Percentiles rank a stretch among this genome's conserved stretches.
phyloP scores from a whole-genome alignment of 306 rosid genomes.

The Cicer yamashitae region DNA sequence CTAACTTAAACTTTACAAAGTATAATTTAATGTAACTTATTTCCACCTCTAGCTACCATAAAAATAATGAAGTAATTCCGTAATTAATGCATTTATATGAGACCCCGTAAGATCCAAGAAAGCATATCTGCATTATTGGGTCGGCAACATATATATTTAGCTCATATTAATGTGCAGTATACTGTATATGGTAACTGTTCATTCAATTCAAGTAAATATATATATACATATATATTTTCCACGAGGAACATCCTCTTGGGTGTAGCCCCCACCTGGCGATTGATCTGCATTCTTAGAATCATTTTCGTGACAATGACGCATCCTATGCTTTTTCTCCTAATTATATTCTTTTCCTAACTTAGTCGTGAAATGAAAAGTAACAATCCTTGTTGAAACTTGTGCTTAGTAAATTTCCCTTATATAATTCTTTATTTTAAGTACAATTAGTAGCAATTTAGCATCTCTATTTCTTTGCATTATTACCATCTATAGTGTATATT shows the following conservation, averaged over 20 bases:
- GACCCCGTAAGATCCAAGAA: not conserved
- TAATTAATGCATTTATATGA: conserved; percentile 9
- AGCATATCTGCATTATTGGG: conserved; percentile 23
- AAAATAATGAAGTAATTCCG: too few species aligned
- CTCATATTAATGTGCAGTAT: too few species aligned
- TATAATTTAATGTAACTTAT: too few species aligned
- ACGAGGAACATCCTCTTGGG: conserved; percentile 36
- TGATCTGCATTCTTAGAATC: conserved; percentile 38
- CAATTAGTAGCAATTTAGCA: not conserved
- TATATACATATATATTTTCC: not conserved
- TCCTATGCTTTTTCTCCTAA: conserved; percentile 30
- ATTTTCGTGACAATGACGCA: conserved; percentile 54
- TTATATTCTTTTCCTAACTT: conserved; percentile 23
- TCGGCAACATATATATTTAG: not conserved
- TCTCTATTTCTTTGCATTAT: conserved; percentile 15
- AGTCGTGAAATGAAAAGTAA: conserved; percentile 29
- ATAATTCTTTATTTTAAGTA: too few species aligned
- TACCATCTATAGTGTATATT: conserved; percentile 3
- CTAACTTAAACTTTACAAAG: too few species aligned
- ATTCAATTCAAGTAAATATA: too few species aligned
- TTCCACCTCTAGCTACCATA: too few species aligned
- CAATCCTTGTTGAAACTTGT: conserved; percentile 54
- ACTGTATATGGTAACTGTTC: too few species aligned
- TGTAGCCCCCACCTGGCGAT: conserved; percentile 49
- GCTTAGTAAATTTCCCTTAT: conserved; percentile 5